Percentiles rank a stretch among this genome's conserved stretches.
These are phyloP conservation scores for Sporothrix sp. DNA, from an alignment of 2,329 filamentous ascomycete genomes.

Conservation along the genomic window DNA sequence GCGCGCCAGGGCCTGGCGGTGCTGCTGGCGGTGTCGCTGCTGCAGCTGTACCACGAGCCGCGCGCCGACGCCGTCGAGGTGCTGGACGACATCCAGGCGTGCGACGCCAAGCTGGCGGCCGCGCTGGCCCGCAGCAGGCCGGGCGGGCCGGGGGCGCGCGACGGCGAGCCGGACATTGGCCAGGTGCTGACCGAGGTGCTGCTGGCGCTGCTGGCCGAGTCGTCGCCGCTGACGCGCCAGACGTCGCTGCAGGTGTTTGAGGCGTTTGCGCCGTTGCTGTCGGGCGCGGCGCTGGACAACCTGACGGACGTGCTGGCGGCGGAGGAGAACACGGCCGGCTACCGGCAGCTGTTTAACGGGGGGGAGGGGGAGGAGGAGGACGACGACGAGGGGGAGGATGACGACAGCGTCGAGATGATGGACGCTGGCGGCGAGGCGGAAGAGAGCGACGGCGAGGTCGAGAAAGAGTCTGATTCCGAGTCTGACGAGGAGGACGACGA, in stretches of 20 bases:
- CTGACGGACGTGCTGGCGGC: conserved; percentile 60
- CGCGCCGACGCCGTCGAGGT: conserved; percentile 78
- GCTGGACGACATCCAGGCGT: conserved; percentile 69
- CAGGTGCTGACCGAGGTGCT: conserved; percentile 78
- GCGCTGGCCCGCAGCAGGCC: conserved; percentile 22
- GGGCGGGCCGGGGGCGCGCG: too few relatives aligned
- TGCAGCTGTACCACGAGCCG: conserved; percentile 76
- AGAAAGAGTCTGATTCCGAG: conserved; percentile 28
- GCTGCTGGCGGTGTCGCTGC: conserved; percentile 71
- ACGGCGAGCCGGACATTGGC: conserved; percentile 39
- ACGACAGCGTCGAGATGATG: conserved; percentile 32
- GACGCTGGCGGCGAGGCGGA: conserved; percentile 34
- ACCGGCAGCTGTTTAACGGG: conserved; percentile 71
- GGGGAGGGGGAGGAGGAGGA: conserved; percentile 34
- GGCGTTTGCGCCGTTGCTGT: conserved; percentile 68
- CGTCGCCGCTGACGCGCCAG: conserved; percentile 73
- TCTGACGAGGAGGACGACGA: conserved; percentile 22
- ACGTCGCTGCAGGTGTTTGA: conserved; percentile 83
- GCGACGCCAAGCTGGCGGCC: conserved; percentile 55
- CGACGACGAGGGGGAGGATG: conserved; percentile 34
- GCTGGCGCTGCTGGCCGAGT: conserved; percentile 79
- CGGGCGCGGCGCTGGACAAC: conserved; percentile 58
- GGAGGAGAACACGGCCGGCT: conserved; percentile 72
- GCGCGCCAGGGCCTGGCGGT: conserved; percentile 60
- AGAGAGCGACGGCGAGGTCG: conserved; percentile 28